phyloP scores from a whole-genome alignment of 208 protist genomes.

The Leishmania martiniquensis region DNA sequence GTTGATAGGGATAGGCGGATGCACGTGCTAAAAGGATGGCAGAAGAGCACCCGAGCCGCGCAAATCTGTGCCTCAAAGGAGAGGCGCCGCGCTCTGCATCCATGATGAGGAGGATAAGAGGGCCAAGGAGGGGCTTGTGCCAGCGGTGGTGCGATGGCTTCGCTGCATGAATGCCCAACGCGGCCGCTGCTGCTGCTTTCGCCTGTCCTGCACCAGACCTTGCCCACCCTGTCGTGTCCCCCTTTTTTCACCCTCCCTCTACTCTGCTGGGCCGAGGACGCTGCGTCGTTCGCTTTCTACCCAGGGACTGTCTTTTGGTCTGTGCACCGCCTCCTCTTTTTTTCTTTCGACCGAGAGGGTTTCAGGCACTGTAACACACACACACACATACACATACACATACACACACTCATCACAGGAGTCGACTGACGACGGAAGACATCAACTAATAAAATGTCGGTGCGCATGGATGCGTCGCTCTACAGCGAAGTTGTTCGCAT shows the following conservation, averaged over 20 bases:
- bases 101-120: neutral
- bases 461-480: slow-evolving; percentile 80
- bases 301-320: neutral
- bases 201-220: neutral
- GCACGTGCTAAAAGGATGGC: neutral
- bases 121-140: neutral
- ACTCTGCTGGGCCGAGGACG: neutral
- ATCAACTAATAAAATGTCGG: slow-evolving; percentile 54
- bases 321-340: neutral
- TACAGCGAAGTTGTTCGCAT: slow-evolving; percentile 83
- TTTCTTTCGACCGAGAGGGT: neutral
- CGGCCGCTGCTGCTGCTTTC: neutral
- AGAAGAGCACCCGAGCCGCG: neutral
- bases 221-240: neutral
- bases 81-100: neutral
- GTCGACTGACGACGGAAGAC: neutral
- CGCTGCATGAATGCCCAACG: neutral
- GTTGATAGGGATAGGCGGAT: neutral
- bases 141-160: neutral
- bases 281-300: no score
- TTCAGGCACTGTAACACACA: neutral
- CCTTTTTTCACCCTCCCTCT: neutral
- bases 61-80: neutral
- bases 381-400: neutral
- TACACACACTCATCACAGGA: neutral